These are phyloP conservation scores for Helichrysum umbraculigerum DNA, from an alignment of 129 eudicot species.

Conservation along the genomic window DNA sequence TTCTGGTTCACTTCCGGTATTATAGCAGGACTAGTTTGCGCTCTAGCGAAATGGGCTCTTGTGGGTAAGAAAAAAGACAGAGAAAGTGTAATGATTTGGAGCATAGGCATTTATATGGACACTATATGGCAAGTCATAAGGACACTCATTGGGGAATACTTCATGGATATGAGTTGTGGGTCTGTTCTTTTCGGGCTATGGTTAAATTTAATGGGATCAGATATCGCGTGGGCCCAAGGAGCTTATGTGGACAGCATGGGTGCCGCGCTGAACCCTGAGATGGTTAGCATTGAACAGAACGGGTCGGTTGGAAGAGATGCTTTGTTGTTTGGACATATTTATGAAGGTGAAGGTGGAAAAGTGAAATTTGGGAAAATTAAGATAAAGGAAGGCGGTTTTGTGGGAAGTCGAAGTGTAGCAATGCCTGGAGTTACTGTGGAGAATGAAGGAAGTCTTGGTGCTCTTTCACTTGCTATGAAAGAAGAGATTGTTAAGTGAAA, in stretches of 20 bases:
- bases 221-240: conserved; percentile 51
- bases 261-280: conserved; percentile 61
- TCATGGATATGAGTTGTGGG: conserved; percentile 52
- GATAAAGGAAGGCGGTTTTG: conserved; percentile 46
- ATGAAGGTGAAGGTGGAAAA: conserved; percentile 65
- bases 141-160: conserved; percentile 60
- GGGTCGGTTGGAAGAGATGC: conserved; percentile 55
- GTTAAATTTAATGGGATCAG: conserved; percentile 64
- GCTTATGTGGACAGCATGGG: conserved; percentile 61
- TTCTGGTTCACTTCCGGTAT: conserved; percentile 48
- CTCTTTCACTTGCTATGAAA: conserved; percentile 60
- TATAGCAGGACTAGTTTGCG: conserved; percentile 45
- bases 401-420: conserved; percentile 56
- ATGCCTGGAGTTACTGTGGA: conserved; percentile 68
- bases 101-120: conserved; percentile 49
- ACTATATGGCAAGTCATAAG: conserved; percentile 68
- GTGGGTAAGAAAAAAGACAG: conserved; percentile 58
- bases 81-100: conserved; percentile 52
- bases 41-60: conserved; percentile 47
- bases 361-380: conserved; percentile 58
- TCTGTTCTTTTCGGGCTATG: conserved; percentile 47
- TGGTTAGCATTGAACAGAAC: conserved; percentile 41
- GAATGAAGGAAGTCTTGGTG: conserved; percentile 46
- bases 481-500: conserved; percentile 45
- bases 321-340: conserved; percentile 58